Base-by-base conservation (phyloP, 768 basidiomycete genomes). In the Boletus patriciae region DNA sequence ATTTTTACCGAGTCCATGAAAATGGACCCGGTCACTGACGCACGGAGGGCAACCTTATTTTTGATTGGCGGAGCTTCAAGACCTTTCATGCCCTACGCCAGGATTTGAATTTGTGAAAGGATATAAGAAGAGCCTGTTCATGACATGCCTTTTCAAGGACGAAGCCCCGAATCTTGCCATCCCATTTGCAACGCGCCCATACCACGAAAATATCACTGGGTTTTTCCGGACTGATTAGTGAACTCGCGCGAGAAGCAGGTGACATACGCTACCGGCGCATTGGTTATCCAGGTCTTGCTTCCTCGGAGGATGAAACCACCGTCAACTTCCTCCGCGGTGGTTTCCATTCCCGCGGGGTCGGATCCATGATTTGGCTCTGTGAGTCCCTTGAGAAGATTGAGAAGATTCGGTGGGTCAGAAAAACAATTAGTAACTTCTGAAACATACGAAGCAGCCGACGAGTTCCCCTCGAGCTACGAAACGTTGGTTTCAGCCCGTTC, bases 321-420 rank as follows among this genome's bases (percentile, higher is more conserved):
- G 52, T 88, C 88, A 0, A 80, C 78, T 70, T 97, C 92, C 59
- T 84, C 84, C 12, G 94, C 96, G 27, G 82, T 87, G 1, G 96
- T 97, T 66, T 95, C 92, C 96, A 98, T 98, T n/a, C 88, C 86
- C n/a, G 87, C 88, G 16, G 95, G 95, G 65, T 98, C 96, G 3
- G 95, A 98, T 23, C 96, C 96, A 67, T 97, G 94, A 63, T 98
- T 94, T 0, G 96, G 92, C 74, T 98, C 96, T 0, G 96, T 98
- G 42, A 98, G 76, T 29, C 95, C 94, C 94, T 96, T 56, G 42
- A 54, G 37, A 52, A 48, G n/a, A 50, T 25, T 25, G 25, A 25
- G 25, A 25, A 51, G 19, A 4, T 13, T 42, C 57, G 25, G 29
- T 43, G 36, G 46, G 19, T 15, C 19, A 58, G 25, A 38, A 40